Conservation (phyloP, 225 moss, liverwort and hornwort genomes). For the Straminergon stramineum region DNA sequence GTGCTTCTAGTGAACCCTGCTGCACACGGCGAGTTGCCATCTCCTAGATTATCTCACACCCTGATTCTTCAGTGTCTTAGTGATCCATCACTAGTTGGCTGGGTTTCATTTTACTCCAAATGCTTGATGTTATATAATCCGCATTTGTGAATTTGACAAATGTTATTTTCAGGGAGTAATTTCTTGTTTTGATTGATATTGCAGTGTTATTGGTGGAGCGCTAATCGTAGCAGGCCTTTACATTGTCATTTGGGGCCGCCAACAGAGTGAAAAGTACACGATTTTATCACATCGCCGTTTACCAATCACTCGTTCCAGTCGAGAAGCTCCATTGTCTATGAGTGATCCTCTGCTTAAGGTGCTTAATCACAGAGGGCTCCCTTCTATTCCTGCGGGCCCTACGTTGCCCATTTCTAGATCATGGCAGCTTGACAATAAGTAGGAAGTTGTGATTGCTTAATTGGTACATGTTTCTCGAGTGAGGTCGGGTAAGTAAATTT, state of each 20-base stretch:
- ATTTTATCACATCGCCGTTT: conserved; percentile 21
- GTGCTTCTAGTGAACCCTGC: not conserved
- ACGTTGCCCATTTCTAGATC: conserved; percentile 33
- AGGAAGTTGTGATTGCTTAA: conserved; percentile 1
- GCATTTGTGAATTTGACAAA: not conserved
- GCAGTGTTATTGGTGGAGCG: conserved; percentile 66
- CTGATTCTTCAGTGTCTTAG: not conserved
- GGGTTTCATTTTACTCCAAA: not conserved
- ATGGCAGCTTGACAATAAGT: conserved; percentile 27
- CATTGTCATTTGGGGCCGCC: conserved; percentile 80
- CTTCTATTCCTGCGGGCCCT: conserved; percentile 37
- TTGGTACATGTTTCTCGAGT: not conserved
- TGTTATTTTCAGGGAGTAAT: not conserved
- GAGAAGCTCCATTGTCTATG: conserved; percentile 36
- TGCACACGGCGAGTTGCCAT: not conserved
- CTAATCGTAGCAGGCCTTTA: conserved; percentile 66
- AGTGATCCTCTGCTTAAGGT: conserved; percentile 82
- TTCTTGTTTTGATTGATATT: conserved; percentile 9
- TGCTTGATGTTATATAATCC: not conserved
- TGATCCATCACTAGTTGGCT: not conserved
- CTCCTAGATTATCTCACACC: not conserved
- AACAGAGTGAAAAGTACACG: conserved; percentile 42
- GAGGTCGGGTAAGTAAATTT: not conserved
- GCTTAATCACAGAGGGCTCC: conserved; percentile 62
- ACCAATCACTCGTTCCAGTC: conserved; percentile 15